phyloP scores from a whole-genome alignment of 202 grass and related monocot species.

The Panicum hallii region DNA sequence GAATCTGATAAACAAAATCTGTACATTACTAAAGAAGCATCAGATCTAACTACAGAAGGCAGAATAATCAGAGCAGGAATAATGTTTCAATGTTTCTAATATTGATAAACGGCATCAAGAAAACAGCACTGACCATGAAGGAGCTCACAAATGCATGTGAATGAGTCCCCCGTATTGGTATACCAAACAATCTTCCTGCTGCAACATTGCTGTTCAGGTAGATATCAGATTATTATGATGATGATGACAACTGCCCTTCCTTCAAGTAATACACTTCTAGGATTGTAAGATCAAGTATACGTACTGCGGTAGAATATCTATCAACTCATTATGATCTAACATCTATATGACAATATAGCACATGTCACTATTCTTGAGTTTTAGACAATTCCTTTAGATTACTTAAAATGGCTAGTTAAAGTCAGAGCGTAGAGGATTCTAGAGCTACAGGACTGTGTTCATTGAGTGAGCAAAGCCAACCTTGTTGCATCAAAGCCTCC shows the following conservation, averaged over 20 bases:
- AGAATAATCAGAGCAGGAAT: constrained; percentile 6
- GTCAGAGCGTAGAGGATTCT: background rate
- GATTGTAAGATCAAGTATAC: constrained; percentile 12
- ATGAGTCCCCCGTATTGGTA: constrained; percentile 96
- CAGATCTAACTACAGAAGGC: constrained; percentile 14
- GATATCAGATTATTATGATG: constrained; percentile 31
- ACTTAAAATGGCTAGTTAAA: constrained; percentile 2
- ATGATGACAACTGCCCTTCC: background rate
- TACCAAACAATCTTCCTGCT: constrained; percentile 91
- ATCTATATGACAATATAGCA: background rate
- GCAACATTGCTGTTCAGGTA: constrained; percentile 89
- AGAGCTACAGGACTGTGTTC: background rate
- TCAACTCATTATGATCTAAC: background rate
- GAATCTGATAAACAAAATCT: constrained; percentile 29
- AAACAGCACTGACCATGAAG: constrained; percentile 75
- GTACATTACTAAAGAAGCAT: constrained; percentile 18
- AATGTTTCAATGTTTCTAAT: constrained; percentile 12
- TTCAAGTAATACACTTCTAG: background rate
- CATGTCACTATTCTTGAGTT: constrained; percentile 21
- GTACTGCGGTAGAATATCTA: constrained; percentile 27
- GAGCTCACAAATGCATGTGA: constrained; percentile 99
- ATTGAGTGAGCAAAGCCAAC: constrained; percentile 41
- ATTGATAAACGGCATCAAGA: constrained; percentile 2
- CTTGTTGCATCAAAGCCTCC: constrained; percentile 99
- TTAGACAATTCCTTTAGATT: background rate